Base-by-base conservation (phyloP, 768 basidiomycete genomes). In the Trametes maxima region DNA sequence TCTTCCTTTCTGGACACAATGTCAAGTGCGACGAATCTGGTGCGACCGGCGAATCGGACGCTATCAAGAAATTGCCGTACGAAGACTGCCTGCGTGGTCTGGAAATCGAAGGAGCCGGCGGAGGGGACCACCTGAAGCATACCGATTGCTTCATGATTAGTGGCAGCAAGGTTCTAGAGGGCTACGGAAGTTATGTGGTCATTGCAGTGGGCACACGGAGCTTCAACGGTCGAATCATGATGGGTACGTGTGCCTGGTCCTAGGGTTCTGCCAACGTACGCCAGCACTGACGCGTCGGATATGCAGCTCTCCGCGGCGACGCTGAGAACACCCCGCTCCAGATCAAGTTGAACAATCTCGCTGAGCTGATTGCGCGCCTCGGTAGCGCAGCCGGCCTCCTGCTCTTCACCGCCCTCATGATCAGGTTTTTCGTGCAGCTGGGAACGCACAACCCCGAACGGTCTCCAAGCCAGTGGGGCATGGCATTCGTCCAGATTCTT, bases 211-310 rank as follows among this genome's bases (percentile, higher is more conserved):
- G 97, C 12, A 85, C 85, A 13, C 92, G 89, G 76, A 93, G 90
- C 66, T 98, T 98, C 76, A 94, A 98, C 71, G 97, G 97, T 42
- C 85, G 94, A 46, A 95, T 98, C 69, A 94, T 98, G 92, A 96
- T 96, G 88, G 90, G 94, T 96, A 69, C 37, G 88, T 77, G 28
- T 17, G 5, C 46, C 19, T 60, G 43, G 57, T 28, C 28, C 7
- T 10, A 11, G 42, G n/a, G 2, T 21, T 12, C 37, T 11, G 21
- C 39, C 22, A 22, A 37, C 24, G 17, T 58, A 47, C 25, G 35
- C 36, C 36, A 33, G 28, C 8, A 51, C 35, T 59, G 54, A 58
- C 51, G 24, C 28, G 44, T 53, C 21, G 53, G n/a, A n/a, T 25
- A 19, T 5, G 44, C 60, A 95, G 95, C 93, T 50, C 84, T 98